Evolutionary conservation across 2,329 filamentous ascomycete genomes (phyloP).

Genomic region (Claviceps cyperi): DNA sequence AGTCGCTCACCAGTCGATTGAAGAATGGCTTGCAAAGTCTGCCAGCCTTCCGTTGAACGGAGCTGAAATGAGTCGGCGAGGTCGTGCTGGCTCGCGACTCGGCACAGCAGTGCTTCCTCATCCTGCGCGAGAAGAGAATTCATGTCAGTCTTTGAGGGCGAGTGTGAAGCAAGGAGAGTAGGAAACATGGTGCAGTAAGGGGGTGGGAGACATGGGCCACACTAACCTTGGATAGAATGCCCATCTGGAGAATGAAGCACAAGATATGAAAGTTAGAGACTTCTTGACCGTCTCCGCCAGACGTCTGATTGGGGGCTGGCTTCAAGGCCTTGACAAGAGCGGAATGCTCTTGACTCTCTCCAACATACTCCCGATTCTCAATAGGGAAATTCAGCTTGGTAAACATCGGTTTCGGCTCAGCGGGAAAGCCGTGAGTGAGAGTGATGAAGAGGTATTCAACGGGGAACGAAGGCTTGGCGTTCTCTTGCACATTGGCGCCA

Average conservation of each 20-base stretch:
- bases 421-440: conserved; percentile 90
- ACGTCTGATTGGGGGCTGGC: conserved; percentile 41
- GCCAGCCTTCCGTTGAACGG: conserved; percentile 80
- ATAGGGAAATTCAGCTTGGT: conserved; percentile 64
- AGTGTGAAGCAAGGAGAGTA: neutral
- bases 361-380: conserved; percentile 79
- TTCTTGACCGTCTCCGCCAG: conserved; percentile 46
- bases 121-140: conserved; percentile 40
- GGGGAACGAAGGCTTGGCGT: conserved; percentile 89
- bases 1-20: conserved; percentile 94
- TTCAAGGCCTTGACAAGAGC: conserved; percentile 55
- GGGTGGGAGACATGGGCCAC: conserved; percentile 5
- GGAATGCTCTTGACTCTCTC: conserved; percentile 68
- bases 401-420: conserved; percentile 63
- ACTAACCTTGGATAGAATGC: conserved; percentile 70
- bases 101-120: conserved; percentile 74
- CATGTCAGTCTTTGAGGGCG: neutral
- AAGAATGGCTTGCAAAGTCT: conserved; percentile 82
- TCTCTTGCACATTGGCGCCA: conserved; percentile 89
- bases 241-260: conserved; percentile 70
- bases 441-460: conserved; percentile 95
- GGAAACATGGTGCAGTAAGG: neutral
- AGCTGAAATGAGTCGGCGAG: conserved; percentile 69
- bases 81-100: conserved; percentile 69
- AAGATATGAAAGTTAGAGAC: conserved; percentile 91